Evolutionary conservation across 768 basidiomycete species (phyloP).

Genomic region (Boletus rubroflammeus): DNA sequence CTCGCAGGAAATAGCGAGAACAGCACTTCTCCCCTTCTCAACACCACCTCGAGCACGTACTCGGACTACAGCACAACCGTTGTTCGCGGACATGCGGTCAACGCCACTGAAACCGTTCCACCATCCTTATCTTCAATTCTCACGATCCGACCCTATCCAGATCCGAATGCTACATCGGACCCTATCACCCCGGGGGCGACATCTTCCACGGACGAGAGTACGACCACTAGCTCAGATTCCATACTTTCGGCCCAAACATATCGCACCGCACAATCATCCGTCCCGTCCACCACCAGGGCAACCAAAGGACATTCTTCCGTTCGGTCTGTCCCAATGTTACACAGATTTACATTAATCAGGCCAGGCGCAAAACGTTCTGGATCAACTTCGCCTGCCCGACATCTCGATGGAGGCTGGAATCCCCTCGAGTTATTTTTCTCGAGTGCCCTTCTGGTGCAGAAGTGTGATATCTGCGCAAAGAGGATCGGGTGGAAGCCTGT

Average conservation of each 20-base stretch:
- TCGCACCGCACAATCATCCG: conserved; percentile 54
- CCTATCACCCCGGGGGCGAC: conserved; percentile 38
- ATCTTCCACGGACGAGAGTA: conserved; percentile 25
- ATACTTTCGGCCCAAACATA: conserved; percentile 57
- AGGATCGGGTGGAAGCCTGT: conserved; percentile 83
- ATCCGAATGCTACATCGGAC: conserved; percentile 44
- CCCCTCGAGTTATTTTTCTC: conserved; percentile 78
- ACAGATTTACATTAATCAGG: conserved; percentile 84
- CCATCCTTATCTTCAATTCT: conserved; percentile 70
- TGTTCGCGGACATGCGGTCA: conserved; percentile 47
- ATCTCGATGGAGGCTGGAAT: conserved; percentile 53
- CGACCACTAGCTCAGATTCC: conserved; percentile 43
- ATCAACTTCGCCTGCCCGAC: conserved; percentile 28
- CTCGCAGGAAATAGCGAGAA: conserved; percentile 35
- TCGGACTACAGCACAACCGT: conserved; percentile 73
- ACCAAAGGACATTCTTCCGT: conserved; percentile 78
- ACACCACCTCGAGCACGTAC: conserved; percentile 39
- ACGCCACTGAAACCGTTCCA: conserved; percentile 38
- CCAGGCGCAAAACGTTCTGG: conserved; percentile 61
- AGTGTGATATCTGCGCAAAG: conserved; percentile 81
- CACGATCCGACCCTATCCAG: conserved; percentile 57
- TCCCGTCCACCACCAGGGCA: conserved; percentile 55
- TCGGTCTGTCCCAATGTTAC: conserved; percentile 55
- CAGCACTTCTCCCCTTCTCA: conserved; percentile 56
- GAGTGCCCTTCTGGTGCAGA: conserved; percentile 64